phyloP scores from a whole-genome alignment of 257 asterid species.

The Fraxinus anomala region DNA sequence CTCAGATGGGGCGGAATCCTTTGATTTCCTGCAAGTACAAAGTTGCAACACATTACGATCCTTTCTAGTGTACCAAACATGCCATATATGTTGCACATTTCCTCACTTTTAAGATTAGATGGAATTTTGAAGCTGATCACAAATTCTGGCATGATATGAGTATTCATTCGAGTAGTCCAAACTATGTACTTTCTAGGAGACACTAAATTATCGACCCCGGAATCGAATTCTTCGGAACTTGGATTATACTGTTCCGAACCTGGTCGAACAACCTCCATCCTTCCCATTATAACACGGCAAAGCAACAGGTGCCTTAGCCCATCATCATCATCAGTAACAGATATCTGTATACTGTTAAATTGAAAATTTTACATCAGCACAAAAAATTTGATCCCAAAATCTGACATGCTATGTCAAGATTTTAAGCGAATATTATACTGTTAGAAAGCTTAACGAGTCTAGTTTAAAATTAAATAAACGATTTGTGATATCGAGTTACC shows the following conservation, averaged over 20 bases:
- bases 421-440: no score
- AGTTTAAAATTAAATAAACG: neutral
- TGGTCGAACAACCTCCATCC: slow-evolving; percentile 37
- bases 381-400: neutral
- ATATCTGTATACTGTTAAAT: slow-evolving; percentile 41
- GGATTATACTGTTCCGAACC: slow-evolving; percentile 46
- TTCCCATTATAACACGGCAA: slow-evolving; percentile 68
- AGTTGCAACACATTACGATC: neutral
- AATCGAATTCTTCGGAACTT: slow-evolving; percentile 55
- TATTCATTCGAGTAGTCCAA: slow-evolving; percentile 61
- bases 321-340: slow-evolving; percentile 38
- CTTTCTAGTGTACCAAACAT: no score
- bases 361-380: neutral
- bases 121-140: slow-evolving; percentile 49
- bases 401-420: no score
- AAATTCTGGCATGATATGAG: slow-evolving; percentile 62
- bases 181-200: slow-evolving; percentile 54
- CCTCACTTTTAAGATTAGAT: slow-evolving; percentile 35
- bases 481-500: slow-evolving; percentile 33
- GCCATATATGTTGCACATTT: no score
- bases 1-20: slow-evolving; percentile 21
- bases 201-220: slow-evolving; percentile 51
- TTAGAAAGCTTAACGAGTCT: no score
- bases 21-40: slow-evolving; percentile 26
- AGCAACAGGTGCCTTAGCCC: slow-evolving; percentile 52